Percentiles rank a stretch among this genome's conserved stretches.
These are phyloP conservation scores for Penicillium canescens DNA, from an alignment of 495 filamentous ascomycete genomes.

Conservation along the genomic window DNA sequence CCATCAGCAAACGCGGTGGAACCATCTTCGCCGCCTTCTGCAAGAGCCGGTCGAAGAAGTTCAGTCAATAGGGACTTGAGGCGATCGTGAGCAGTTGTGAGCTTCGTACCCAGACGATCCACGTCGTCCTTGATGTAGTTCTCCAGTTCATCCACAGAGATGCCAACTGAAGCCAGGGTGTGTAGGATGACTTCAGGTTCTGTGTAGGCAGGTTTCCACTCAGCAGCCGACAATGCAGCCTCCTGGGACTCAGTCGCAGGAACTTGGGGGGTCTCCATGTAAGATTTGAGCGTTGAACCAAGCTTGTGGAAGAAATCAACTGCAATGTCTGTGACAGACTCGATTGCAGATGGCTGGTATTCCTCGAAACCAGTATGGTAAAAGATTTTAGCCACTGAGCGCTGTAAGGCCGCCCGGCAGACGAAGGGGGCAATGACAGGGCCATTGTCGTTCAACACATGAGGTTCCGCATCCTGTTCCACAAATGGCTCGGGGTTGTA, in stretches of 20 bases:
- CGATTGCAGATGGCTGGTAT: slow-evolving; percentile 90
- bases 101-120: slow-evolving; percentile 81
- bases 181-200: slow-evolving; percentile 86
- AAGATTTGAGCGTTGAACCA: slow-evolving; percentile 72
- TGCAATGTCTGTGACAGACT: slow-evolving; percentile 86
- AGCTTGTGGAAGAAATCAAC: slow-evolving; percentile 88
- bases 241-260: slow-evolving; percentile 43
- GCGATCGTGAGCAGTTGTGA: slow-evolving; percentile 83
- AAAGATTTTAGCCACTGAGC: slow-evolving; percentile 90
- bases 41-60: slow-evolving; percentile 84
- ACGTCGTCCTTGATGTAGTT: slow-evolving; percentile 92
- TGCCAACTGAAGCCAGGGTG: slow-evolving; percentile 76
- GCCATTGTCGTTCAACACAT: slow-evolving; percentile 84
- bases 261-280: slow-evolving; percentile 78
- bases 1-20: slow-evolving; percentile 91
- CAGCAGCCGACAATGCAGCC: slow-evolving; percentile 17
- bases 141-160: slow-evolving; percentile 79
- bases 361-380: slow-evolving; percentile 98
- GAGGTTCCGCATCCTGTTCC: slow-evolving; percentile 79
- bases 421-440: slow-evolving; percentile 80
- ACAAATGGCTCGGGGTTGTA: slow-evolving; percentile 90
- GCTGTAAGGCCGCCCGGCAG: slow-evolving; percentile 79
- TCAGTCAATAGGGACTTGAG: slow-evolving; percentile 90
- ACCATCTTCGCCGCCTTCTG: slow-evolving; percentile 78
- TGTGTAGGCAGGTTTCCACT: slow-evolving; percentile 68